Base-by-base conservation (phyloP, 129 eudicot genomes). In the Flaveria sonorensis region DNA sequence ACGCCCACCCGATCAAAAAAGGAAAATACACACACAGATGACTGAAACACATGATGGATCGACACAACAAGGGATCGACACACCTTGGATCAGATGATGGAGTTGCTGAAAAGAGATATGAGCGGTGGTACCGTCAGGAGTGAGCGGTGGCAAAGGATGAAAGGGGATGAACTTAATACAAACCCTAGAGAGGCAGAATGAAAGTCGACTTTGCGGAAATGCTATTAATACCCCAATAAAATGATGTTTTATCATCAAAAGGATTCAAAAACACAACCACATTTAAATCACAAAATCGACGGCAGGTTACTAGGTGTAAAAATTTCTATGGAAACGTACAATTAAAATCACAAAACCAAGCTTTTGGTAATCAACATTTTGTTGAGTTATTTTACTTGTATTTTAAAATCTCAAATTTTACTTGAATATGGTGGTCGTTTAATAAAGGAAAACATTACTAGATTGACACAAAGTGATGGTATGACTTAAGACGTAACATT, bases 111-210 rank as follows among this genome's bases (percentile, higher is more conserved):
- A 67, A 42, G 76, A 70, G 63, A 69, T 70, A 78, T 78, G 63
- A 57, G 6, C 4, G 24, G 48, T 0, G 71, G 63, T 39, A 48
- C 4, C 6, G 14, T 12, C 15, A 8, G 12, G 63, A 19, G 62
- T 1, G 63, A 67, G 74, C 52, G 50, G 55, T 36, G 67, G 67
- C 53, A 36, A 39, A 45, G 8, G 67, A 42, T 11, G 62, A 70
- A 50, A 57, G 50, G 82, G 81, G 82, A 15, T 20, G 12, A 18
- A 59, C 51, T 78, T n/a, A 18, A 78, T 70, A 46, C 23, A 70
- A 78, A 45, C 76, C 76, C 76, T 78, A 78, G 75, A 63, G 12
- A 13, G 81, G 10, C 36, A 15, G 60, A 47, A 40, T 43, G 12
- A 39, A 77, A 68, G 70, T 69, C 76, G 36, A 55, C 69, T 39